Base-by-base conservation (phyloP, 352 stramenopile genomes). In the Pythium dissotocum region DNA sequence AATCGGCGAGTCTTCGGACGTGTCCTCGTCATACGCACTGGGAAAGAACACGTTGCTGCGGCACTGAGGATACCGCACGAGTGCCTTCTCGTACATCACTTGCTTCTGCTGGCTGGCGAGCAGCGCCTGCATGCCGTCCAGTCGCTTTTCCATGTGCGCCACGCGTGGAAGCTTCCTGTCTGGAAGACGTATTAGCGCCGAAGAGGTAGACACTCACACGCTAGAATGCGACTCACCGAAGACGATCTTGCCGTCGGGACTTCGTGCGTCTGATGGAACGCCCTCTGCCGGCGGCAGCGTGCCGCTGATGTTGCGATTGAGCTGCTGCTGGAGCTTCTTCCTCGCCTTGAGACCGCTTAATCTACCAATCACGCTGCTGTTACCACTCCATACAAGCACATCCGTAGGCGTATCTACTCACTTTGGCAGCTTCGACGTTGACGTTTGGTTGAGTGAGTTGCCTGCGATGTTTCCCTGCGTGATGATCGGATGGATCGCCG, bases 81-180 rank as follows among this genome's bases (percentile, higher is more conserved):
- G 51, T 16, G 84, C 81, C 49, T 77, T 71, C 35, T 90, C 84
- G 51, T 90, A 89, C 76, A 87, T 83, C 8, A 75, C 67, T 46
- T 90, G 82, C 48, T 85, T 88, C 38, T 90, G 80, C 58, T 89
- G 78, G 24, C 69, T 73, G 1, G 81, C 67, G 26, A 85, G 61
- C 35, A 86, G 58, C 21, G 75, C 59, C 32, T 85, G 73, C 18
- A 82, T 58, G 0, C 70, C 77, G 26, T 85, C 76, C 14, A 58
- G 55, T n/a, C 78, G 76, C 61, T 90, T 90, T 38, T 89, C 84
- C 12, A 92, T 92, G 58, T 83, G 77, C 4, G 84, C 84, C 24
- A 92, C 84, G 18, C 84, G 80, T 51, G 84, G 84, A 8, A 92
- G 72, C 54, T 85, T 80, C 68, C 89, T 90, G 58, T 89, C 84